phyloP scores from a whole-genome alignment of 2,329 filamentous ascomycete species.

The Gliomastix tumulicola region DNA sequence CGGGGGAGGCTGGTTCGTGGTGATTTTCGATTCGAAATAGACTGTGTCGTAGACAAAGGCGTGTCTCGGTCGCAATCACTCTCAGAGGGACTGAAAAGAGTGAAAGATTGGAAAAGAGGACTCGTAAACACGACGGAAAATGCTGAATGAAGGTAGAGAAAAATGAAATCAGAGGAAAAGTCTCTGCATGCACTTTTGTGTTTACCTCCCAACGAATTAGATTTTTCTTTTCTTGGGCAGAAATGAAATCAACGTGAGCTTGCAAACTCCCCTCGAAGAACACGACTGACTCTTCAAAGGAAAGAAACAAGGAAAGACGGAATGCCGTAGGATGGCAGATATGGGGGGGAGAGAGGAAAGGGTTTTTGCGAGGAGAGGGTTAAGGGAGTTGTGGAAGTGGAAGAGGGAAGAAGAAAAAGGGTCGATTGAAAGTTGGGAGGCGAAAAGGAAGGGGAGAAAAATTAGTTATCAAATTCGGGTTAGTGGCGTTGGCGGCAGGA shows the following conservation, averaged over 20 bases:
- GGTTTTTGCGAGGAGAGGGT: conserved; percentile 19
- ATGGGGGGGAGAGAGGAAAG: conserved; percentile 19
- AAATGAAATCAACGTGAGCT: conserved; percentile 6
- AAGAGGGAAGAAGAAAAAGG: conserved; percentile 22
- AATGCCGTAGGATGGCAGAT: conserved; percentile 18
- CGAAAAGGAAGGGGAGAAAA: conserved; percentile 7
- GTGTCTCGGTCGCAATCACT: conserved; percentile 16
- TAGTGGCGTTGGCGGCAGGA: conserved; percentile 5
- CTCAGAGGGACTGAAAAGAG: conserved; percentile 20
- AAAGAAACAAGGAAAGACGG: conserved; percentile 30
- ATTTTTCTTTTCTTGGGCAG: conserved; percentile 14
- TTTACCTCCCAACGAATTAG: conserved; percentile 23
- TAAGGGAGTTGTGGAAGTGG: conserved; percentile 25
- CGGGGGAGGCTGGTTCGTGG: conserved; percentile 5
- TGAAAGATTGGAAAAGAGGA: conserved; percentile 17
- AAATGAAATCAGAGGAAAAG: conserved; percentile 6
- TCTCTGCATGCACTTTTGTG: conserved; percentile 3
- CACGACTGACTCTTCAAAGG: conserved; percentile 38
- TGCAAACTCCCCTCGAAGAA: conserved; percentile 25
- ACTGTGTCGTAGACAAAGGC: too few species aligned
- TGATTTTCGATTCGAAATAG: too few species aligned
- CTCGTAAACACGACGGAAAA: conserved; percentile 17
- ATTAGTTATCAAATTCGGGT: conserved; percentile 5
- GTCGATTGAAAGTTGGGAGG: conserved; percentile 11
- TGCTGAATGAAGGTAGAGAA: conserved; percentile 15